Percentiles rank a stretch among this genome's conserved stretches.
These are phyloP conservation scores for Neofusicoccum umdonicola DNA, from an alignment of 2,329 filamentous ascomycete genomes.

Conservation along the genomic window DNA sequence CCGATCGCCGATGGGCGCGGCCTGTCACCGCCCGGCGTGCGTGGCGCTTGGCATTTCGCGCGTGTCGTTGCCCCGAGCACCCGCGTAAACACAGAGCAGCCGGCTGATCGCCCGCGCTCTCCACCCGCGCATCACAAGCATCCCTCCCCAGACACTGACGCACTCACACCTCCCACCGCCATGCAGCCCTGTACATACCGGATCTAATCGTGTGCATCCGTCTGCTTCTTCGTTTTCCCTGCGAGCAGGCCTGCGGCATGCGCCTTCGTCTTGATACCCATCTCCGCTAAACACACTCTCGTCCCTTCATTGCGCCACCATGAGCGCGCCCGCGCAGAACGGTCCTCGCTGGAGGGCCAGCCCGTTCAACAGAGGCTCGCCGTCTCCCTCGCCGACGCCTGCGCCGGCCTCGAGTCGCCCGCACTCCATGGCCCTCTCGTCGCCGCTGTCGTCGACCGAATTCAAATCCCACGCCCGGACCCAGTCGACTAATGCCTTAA, in stretches of 20 bases:
- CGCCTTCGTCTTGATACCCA: constrained; percentile 14
- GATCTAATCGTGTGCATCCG: constrained; percentile 4
- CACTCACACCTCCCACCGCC: neutral
- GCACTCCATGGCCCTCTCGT: constrained; percentile 71
- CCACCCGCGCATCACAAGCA: constrained; percentile 6
- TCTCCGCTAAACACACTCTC: neutral
- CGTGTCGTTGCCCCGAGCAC: constrained; percentile 10
- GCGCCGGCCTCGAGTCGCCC: constrained; percentile 56
- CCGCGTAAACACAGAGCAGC: constrained; percentile 11
- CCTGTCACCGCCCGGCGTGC: neutral
- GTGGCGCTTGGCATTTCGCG: neutral
- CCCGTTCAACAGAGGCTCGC: constrained; percentile 68
- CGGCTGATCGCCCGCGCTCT: constrained; percentile 10
- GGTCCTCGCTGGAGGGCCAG: constrained; percentile 74
- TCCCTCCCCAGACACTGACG: constrained; percentile 9
- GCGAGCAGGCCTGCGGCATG: constrained; percentile 11
- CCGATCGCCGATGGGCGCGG: neutral
- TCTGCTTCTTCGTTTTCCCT: constrained; percentile 6
- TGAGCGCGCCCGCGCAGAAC: constrained; percentile 58
- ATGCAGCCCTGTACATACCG: constrained; percentile 17
- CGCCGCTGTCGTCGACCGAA: constrained; percentile 49
- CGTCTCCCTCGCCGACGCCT: constrained; percentile 60
- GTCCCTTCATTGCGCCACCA: constrained; percentile 27
- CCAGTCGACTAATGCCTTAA: constrained; percentile 53
- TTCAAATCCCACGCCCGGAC: constrained; percentile 63